Evolutionary conservation across 176 grass and related monocot genomes (phyloP), one percentile per base, ranked within the genome.

Genomic region (Oryza rufipogon): DNA sequence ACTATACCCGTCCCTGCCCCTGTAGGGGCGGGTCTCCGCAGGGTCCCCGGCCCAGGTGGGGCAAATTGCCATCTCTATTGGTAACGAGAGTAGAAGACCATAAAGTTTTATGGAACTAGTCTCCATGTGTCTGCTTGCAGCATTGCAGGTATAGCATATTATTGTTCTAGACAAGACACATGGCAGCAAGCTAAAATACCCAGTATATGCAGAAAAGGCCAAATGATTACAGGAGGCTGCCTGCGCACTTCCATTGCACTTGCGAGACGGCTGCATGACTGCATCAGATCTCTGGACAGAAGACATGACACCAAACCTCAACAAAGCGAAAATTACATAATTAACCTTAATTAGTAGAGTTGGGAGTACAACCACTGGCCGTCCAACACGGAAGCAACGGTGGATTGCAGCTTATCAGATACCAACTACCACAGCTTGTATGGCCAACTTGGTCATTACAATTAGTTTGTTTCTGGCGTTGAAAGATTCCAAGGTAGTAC

Each of bases 401-500:
- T 72, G 70, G 20, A 14, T 72, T 25, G 11, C 6, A 56, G 5
- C 17, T 19, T 19, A 56, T 19, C 52, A 56, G 32, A 39, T n/a
- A 54, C 5, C 32, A 58, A 17, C 12, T 41, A 1, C 66, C 48
- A 2, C 52, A 19, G 17, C 52, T 6, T 2, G 16, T 22, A 20
- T 0, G 66, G 45, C 13, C 34, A 15, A 45, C 11, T 1, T 1
- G 41, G 75, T 16, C 61, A 75, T 75, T 49, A 11, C 22, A 30
- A 41, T 5, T 9, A n/a, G 32, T 7, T 20, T 25, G 6, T n/a
- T 13, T 15, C 41, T 14, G 30, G 71, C 44, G 78, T 38, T 73
- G 83, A 89, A 81, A 15, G 67, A 65, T 81, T 89, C 82, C 25
- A 32, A 66, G 33, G 20, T 77, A 64, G 20, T 77, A 64, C 79